phyloP scores from a whole-genome alignment of 768 basidiomycete species.

The Boletus fagicola region DNA sequence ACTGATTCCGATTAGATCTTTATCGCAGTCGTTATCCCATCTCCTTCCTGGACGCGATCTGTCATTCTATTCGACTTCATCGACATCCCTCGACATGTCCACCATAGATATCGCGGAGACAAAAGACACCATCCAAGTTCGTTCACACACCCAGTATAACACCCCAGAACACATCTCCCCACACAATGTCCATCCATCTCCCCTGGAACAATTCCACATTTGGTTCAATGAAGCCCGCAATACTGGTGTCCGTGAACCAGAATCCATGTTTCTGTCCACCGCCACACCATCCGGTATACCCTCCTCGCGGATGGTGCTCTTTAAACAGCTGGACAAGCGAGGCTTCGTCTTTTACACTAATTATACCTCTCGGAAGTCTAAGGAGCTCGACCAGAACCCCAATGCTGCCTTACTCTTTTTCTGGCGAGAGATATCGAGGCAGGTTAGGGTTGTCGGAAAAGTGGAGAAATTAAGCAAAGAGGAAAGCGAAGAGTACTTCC shows the following conservation, averaged over 20 bases:
- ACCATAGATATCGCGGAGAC: conserved; percentile 39
- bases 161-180: conserved; percentile 67
- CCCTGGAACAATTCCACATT: conserved; percentile 78
- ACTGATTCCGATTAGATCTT: conserved; percentile 7
- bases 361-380: conserved; percentile 89
- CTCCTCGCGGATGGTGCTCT: conserved; percentile 83
- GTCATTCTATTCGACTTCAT: not conserved
- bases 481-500: conserved; percentile 84
- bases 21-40: conserved; percentile 9
- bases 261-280: conserved; percentile 82
- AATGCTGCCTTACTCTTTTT: conserved; percentile 84
- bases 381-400: conserved; percentile 74
- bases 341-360: conserved; percentile 99
- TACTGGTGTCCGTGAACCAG: conserved; percentile 76
- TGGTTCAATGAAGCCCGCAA: conserved; percentile 78
- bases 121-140: conserved; percentile 60
- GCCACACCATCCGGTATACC: conserved; percentile 72
- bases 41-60: not conserved
- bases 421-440: conserved; percentile 82
- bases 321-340: conserved; percentile 83
- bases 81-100: conserved; percentile 23
- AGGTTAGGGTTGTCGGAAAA: conserved; percentile 79
- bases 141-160: conserved; percentile 74
- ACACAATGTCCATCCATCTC: conserved; percentile 56
- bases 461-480: conserved; percentile 73